A percentile compares a stretch with the other conserved stretches of the same genome.
These are phyloP conservation scores for Pleurotus eryngii DNA, from an alignment of 768 basidiomycete genomes.

Conservation along the genomic window DNA sequence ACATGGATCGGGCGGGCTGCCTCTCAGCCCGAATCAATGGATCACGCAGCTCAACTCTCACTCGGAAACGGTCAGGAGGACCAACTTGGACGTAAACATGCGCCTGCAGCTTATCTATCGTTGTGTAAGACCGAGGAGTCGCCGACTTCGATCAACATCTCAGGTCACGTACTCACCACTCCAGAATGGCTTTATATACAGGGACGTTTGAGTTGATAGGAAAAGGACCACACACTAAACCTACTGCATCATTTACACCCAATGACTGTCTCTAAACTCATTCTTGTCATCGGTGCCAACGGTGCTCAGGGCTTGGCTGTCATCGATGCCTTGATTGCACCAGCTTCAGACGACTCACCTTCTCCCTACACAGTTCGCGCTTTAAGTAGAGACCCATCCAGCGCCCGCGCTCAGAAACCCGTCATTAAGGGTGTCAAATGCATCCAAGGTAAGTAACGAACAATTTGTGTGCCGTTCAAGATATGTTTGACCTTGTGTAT, in stretches of 20 bases:
- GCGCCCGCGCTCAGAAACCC: constrained; percentile 31
- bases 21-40: too few relatives aligned
- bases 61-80: too few relatives aligned
- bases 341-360: constrained; percentile 30
- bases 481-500: neutral
- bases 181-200: too few relatives aligned
- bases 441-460: constrained; percentile 27
- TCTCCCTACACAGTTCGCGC: constrained; percentile 41
- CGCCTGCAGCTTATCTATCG: too few relatives aligned
- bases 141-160: too few relatives aligned
- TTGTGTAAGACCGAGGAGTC: too few relatives aligned
- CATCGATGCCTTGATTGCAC: constrained; percentile 33
- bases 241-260: neutral
- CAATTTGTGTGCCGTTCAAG: neutral
- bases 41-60: too few relatives aligned
- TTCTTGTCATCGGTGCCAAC: constrained; percentile 44
- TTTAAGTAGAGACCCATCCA: constrained; percentile 32
- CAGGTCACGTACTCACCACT: too few relatives aligned
- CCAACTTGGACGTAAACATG: too few relatives aligned
- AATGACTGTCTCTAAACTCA: constrained; percentile 25
- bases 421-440: constrained; percentile 32
- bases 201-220: too few relatives aligned
- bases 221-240: too few relatives aligned
- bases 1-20: too few relatives aligned
- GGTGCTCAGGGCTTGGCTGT: constrained; percentile 44